These are phyloP conservation scores for Coniferiporia sulphurascens DNA, from an alignment of 1,284 basidiomycete genomes.

Conservation along the genomic window DNA sequence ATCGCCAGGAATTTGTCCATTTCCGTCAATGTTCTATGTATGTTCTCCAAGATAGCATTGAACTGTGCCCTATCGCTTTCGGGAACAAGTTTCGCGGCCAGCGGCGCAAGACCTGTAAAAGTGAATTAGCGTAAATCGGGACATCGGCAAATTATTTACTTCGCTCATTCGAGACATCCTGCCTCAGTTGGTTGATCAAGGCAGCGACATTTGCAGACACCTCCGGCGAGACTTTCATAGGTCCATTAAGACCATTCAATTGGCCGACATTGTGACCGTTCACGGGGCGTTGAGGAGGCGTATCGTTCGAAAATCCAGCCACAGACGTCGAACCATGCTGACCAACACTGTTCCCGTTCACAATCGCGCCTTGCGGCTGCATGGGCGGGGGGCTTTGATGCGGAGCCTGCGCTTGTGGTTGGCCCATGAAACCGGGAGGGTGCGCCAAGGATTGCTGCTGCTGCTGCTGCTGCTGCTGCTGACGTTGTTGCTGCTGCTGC, in stretches of 20 bases:
- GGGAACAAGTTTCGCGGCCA: slow-evolving; percentile 1
- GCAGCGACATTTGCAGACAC: not conserved
- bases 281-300: not conserved
- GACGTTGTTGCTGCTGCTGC: not conserved
- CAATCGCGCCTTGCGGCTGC: not conserved
- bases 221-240: not conserved
- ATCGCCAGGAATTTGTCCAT: slow-evolving; percentile 48
- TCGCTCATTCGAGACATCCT: not conserved
- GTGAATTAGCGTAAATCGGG: not conserved
- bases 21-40: slow-evolving; percentile 39
- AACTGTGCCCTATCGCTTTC: slow-evolving; percentile 7
- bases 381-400: not conserved
- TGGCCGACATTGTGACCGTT: not conserved
- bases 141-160: not conserved
- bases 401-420: not conserved
- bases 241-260: not conserved
- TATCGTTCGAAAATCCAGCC: not conserved
- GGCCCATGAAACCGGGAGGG: not conserved
- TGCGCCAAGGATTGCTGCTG: not conserved
- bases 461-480: not conserved
- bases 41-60: slow-evolving; percentile 37
- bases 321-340: not conserved
- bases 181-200: not conserved
- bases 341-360: not conserved
- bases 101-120: not conserved